Evolutionary conservation across 768 basidiomycete species (phyloP).

Genomic region (Podaxis mareebaensis): DNA sequence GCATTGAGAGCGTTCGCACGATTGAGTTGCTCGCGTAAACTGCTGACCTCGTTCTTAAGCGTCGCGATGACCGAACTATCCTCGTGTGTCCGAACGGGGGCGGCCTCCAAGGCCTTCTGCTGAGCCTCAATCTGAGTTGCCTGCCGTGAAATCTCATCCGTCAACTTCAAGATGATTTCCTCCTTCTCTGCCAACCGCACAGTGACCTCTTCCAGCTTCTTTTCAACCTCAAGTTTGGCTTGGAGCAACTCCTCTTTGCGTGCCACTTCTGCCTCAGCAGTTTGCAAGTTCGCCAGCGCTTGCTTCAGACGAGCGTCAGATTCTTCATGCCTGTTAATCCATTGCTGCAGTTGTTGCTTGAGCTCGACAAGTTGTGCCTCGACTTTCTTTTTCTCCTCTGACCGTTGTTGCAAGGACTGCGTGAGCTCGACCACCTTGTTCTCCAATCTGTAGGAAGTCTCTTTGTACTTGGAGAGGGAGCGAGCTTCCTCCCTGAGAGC

Average conservation of each 20-base stretch:
- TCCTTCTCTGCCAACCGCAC: constrained; percentile 82
- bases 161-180: constrained; percentile 75
- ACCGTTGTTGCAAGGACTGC: constrained; percentile 87
- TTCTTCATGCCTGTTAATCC: constrained; percentile 88
- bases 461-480: constrained; percentile 97
- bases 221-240: constrained; percentile 79
- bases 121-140: constrained; percentile 75
- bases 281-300: constrained; percentile 66
- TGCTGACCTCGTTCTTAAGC: constrained; percentile 91
- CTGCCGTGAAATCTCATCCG: constrained; percentile 73
- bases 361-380: constrained; percentile 73
- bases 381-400: constrained; percentile 87
- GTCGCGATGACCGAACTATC: constrained; percentile 85
- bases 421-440: constrained; percentile 99
- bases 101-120: constrained; percentile 66
- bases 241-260: constrained; percentile 74
- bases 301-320: constrained; percentile 72
- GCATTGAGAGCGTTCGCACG: constrained; percentile 91
- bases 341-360: constrained; percentile 83
- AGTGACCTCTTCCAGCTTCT: constrained; percentile 74
- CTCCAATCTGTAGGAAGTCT: constrained; percentile 95
- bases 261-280: constrained; percentile 68
- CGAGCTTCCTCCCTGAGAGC: constrained; percentile 87
- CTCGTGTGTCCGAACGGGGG: constrained; percentile 70
- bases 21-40: constrained; percentile 92